These are phyloP conservation scores for Cladosporium sphaerospermum DNA, from an alignment of 2,329 filamentous ascomycete genomes.

Conservation along the genomic window DNA sequence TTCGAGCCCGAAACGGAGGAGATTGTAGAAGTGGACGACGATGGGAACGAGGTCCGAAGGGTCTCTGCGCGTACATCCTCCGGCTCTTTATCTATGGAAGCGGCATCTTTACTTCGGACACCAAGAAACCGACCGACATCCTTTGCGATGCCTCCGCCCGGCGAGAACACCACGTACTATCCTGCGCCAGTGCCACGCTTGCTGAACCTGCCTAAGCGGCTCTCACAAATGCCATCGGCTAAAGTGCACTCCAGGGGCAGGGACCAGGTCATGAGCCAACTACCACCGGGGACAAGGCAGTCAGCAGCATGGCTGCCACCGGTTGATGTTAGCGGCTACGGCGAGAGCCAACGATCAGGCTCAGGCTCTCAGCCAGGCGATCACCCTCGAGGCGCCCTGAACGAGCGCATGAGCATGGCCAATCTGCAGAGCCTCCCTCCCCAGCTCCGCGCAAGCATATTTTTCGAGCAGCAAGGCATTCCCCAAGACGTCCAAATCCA, in stretches of 20 bases:
- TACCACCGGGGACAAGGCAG: constrained; percentile 46
- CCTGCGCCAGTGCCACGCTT: constrained; percentile 90
- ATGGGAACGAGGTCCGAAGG: constrained; percentile 28
- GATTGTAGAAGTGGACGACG: constrained; percentile 26
- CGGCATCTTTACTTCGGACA: constrained; percentile 24
- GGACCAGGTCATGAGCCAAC: constrained; percentile 58
- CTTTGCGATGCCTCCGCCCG: constrained; percentile 55
- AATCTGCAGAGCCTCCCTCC: constrained; percentile 57
- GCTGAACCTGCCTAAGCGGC: constrained; percentile 82
- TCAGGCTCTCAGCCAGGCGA: constrained; percentile 14
- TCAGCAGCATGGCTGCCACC: constrained; percentile 19
- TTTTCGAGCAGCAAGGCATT: constrained; percentile 67
- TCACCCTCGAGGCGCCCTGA: constrained; percentile 20
- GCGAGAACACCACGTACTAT: constrained; percentile 85
- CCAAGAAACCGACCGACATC: constrained; percentile 45
- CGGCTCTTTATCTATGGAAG: constrained; percentile 22
- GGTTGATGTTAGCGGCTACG: neutral
- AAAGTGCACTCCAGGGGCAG: constrained; percentile 62
- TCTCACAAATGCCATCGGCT: constrained; percentile 67
- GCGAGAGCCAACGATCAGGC: constrained; percentile 3
- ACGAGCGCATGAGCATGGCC: constrained; percentile 32
- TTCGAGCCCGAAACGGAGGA: constrained; percentile 51
- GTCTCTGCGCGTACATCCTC: constrained; percentile 27
- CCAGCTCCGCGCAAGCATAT: constrained; percentile 82
- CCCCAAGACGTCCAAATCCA: constrained; percentile 51